A percentile compares a stretch with the other conserved stretches of the same genome.
phyloP scores from a whole-genome alignment of 2,329 filamentous ascomycete species.

The Leptographium wingfieldii region DNA sequence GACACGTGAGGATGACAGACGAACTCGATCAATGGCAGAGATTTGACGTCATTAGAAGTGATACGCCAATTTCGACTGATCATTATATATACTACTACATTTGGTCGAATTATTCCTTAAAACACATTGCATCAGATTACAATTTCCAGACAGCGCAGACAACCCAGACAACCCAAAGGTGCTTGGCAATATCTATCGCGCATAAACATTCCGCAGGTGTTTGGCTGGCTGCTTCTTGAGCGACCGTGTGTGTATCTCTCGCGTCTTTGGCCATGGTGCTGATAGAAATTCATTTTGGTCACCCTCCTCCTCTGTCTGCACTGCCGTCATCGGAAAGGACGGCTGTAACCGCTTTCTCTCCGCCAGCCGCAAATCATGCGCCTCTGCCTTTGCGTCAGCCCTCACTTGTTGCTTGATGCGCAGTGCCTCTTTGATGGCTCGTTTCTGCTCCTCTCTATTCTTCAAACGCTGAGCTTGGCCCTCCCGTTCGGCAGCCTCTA shows the following conservation, averaged over 20 bases:
- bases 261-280: neutral
- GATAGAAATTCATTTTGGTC: neutral
- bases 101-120: too few species aligned
- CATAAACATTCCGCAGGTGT: neutral
- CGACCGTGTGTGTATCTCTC: neutral
- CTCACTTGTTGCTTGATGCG: neutral
- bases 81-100: too few species aligned
- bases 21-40: too few species aligned
- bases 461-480: neutral
- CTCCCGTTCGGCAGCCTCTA: neutral
- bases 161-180: neutral
- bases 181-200: neutral
- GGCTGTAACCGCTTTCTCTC: neutral
- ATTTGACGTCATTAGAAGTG: too few species aligned
- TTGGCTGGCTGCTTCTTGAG: neutral
- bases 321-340: neutral
- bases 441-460: neutral
- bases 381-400: neutral
- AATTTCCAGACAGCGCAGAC: too few species aligned
- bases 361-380: neutral
- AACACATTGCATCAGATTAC: too few species aligned
- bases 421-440: too few species aligned
- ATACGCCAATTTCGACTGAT: too few species aligned
- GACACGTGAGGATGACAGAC: too few species aligned
- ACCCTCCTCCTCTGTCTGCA: neutral